Percentiles rank a stretch among this genome's conserved stretches.
Evolutionary conservation across 331 rosid species (phyloP).

Genomic region (Phaseolus coccineus): DNA sequence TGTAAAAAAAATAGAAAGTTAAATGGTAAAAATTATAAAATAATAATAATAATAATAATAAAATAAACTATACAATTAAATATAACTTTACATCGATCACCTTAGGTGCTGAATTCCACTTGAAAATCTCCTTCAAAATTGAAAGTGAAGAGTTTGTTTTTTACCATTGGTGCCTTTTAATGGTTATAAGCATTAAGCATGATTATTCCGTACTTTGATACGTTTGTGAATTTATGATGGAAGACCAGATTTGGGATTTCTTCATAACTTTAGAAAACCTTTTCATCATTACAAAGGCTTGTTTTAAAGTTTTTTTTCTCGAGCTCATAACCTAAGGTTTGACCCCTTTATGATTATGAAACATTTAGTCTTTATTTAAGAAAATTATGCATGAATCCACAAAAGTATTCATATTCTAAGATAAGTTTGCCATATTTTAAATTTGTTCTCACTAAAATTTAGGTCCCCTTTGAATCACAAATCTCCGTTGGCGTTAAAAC

Average conservation of each 20-base stretch:
- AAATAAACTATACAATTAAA: no score
- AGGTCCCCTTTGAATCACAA: slow-evolving; percentile 35
- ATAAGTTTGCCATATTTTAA: slow-evolving; percentile 4
- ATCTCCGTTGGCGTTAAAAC: slow-evolving; percentile 42
- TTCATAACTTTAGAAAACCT: slow-evolving; percentile 39
- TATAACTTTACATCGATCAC: no score
- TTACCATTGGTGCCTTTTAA: slow-evolving; percentile 2
- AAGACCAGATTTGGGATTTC: background rate
- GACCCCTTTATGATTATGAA: slow-evolving; percentile 52
- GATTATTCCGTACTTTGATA: background rate
- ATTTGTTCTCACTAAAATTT: background rate
- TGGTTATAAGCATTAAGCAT: background rate
- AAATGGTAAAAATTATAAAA: no score
- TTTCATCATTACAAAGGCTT: slow-evolving; percentile 47
- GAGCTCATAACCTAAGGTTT: slow-evolving; percentile 61
- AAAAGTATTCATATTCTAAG: background rate
- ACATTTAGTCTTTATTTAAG: slow-evolving; percentile 28
- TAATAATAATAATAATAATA: no score
- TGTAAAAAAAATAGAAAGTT: no score
- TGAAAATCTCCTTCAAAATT: background rate
- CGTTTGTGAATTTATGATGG: slow-evolving; percentile 17
- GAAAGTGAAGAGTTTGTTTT: background rate
- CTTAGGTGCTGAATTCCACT: background rate
- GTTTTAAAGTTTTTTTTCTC: slow-evolving; percentile 44
- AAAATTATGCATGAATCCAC: slow-evolving; percentile 16